Base-by-base conservation (phyloP, 2,329 filamentous ascomycete species). In the Mycosphaerella arachidis region DNA sequence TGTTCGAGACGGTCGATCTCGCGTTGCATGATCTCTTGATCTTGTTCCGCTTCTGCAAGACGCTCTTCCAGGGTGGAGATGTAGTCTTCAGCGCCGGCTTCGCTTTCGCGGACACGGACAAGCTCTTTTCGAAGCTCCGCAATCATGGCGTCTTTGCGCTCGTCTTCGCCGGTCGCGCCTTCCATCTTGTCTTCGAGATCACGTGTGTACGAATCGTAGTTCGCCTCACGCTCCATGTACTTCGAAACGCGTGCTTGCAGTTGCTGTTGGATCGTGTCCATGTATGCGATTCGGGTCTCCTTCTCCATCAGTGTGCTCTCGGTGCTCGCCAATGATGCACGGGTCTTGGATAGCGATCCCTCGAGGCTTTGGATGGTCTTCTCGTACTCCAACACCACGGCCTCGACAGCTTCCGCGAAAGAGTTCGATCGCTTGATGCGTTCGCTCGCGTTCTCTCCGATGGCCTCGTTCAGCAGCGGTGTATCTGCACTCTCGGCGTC, bases 341-440 rank as follows among this genome's bases (percentile, higher is more conserved):
- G 85, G 1, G 94, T 97, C 70, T 86, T 94, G 0, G 92, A 92
- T 13, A 99, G 84, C 1, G 92, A 97, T 54, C 92, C 87, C 75
- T 99, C 94, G 16, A 99, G 83, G 56, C 86, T 89, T 73, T 97
- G 92, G 53, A 99, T 99, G 0, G 95, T 99, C 81, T 96, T 97
- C 74, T 99, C 95, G 72, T 99, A 99, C 76, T 99, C 94, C 53
- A 97, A 79, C 3, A 99, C 91, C 24, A 99, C 91, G 71, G 96
- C 90, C 71, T 99, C 94, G 20, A 99, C 93, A 30, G 93, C 93
- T 72, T 96, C 89, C 1, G 93, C 92, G 72, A 99, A 97, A 0
- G 91, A 95, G 73, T 95, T 96, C 18, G 95, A 99, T 45, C 94
- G 87, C 73, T 97, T 95, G 65, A 97, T 78, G 56, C 94, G 85